Base-by-base conservation (phyloP, 2,329 filamentous ascomycete genomes). In the Ophioceras dolichostomum region DNA sequence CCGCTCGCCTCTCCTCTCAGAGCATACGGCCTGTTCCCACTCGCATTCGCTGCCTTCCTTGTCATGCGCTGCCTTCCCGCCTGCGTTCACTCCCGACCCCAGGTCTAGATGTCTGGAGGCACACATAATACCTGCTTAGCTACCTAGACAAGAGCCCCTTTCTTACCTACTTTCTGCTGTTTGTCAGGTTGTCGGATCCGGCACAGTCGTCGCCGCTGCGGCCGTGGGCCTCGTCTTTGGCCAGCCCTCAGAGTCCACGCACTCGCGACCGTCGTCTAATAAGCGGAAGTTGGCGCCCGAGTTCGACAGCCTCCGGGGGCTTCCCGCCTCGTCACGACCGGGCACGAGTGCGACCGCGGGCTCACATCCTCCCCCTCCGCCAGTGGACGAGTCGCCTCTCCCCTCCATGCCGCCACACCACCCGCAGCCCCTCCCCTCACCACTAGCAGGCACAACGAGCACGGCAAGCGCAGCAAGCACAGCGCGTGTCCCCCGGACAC, bases 141-240 rank as follows among this genome's bases (percentile, higher is more conserved):
- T n/a, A n/a, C n/a, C n/a, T n/a, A n/a, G n/a, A n/a, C n/a, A n/a
- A n/a, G n/a, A n/a, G n/a, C n/a, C n/a, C n/a, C 27, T 31, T 37
- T 26, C 28, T 37, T 17, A 32, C 35, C 19, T 9, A 20, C 8
- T 26, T 26, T 28, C 20, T 33, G 35, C 37, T 43, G 18, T 20
- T 30, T 22, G 43, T 34, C 49, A 77, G 73, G 70, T 77, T 49
- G 68, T 76, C 58, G 73, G 71, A 56, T 68, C 72, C 47, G 70
- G 73, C 55, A 72, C 71, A 58, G 71, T 70, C 46, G 67, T 75
- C 54, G 73, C 72, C 58, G 70, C 71, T 50, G 72, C 72, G 47
- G 64, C 70, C 55, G 66, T 63, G 47, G 72, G 73, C 47, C 58
- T 77, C 43, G 69, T 70, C 46, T 75, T 77, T 55, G 72, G 69